Base-by-base conservation (phyloP, 495 filamentous ascomycete genomes). In the Terfezia claveryi region DNA sequence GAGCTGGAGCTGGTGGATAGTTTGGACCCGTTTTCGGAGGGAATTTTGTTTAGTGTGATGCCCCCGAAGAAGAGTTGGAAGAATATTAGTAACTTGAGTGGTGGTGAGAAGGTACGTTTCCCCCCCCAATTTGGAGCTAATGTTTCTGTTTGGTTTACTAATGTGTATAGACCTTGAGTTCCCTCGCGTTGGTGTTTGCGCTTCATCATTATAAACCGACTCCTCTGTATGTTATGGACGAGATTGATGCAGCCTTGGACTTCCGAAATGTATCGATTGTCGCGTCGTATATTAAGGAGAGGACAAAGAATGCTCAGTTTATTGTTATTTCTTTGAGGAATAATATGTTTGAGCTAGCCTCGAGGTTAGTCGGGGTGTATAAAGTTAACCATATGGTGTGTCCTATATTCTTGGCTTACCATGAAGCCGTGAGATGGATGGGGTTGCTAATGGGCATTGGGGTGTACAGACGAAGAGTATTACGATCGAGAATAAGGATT, bases 1-100 rank as follows among this genome's bases (percentile, higher is more conserved):
- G 92, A 96, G 72, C 74, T 98, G 12, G 91, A 98, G 66, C 79
- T 98, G 32, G 91, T 98, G 20, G 91, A 98, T 68, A 85, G 80
- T 1, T 72, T 98, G 4, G 91, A 98, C 68, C 91, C 91, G 4
- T 98, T 98, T 73, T 86, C 84, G 6, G 91, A 98, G 65, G 91
- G 91, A 8, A 96, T 98, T 55, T 68, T 95, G 38, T 98, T 98
- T 69, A 85, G 79, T 52, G 91, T 98, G 54, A 98, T 98, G 91
- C 91, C 91, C 38, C 91, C 91, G 37, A 98, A 98, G 79, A 98
- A 98, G 77, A 86, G 80, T 61, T 98, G 91, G 91, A 96, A 96
- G 76, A 98, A 98, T 64, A 98, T 98, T 54, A 80, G 80, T 56
- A 98, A 98, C 64, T 65, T 98, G 58, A 83, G 78, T 20, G 91